A percentile compares a stretch with the other conserved stretches of the same genome.
These are phyloP conservation scores for Colletotrichum camelliae DNA, from an alignment of 2,329 filamentous ascomycete genomes.

Conservation along the genomic window DNA sequence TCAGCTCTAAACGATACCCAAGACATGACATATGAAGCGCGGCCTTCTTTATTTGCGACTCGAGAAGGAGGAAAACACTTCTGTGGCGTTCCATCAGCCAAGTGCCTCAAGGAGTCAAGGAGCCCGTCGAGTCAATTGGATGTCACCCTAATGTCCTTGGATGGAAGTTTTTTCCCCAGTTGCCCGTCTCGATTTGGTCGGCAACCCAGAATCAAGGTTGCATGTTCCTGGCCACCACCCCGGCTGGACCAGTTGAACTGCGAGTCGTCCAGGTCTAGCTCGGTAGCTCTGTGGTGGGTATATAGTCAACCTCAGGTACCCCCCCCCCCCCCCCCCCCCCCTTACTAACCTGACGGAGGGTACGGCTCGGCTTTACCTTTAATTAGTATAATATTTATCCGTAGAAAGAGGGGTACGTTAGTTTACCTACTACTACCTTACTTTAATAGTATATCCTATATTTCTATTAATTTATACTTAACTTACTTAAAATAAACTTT, in stretches of 20 bases:
- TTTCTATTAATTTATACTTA: too few species aligned
- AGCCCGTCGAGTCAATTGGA: neutral
- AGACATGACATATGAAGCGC: neutral
- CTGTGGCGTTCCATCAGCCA: neutral
- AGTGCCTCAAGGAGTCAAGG: neutral
- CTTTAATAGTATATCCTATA: too few species aligned
- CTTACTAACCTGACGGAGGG: too few species aligned
- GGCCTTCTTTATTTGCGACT: neutral
- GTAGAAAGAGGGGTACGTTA: too few species aligned
- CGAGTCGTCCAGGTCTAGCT: neutral
- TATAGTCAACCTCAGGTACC: too few species aligned
- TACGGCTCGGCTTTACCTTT: too few species aligned
- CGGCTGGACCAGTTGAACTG: neutral
- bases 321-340: too few species aligned
- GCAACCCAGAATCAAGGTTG: neutral
- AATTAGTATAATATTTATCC: too few species aligned
- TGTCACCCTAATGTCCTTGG: neutral
- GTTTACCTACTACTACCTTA: too few species aligned
- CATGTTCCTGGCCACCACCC: conserved; percentile 9
- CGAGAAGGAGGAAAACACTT: neutral
- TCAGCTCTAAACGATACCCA: neutral
- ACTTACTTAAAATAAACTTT: too few species aligned
- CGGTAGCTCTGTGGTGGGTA: neutral
- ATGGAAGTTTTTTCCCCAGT: neutral
- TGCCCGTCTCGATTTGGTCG: neutral